Base-by-base conservation (phyloP, 371 early-diverging fungal species). In the Lichtheimia ramosa region DNA sequence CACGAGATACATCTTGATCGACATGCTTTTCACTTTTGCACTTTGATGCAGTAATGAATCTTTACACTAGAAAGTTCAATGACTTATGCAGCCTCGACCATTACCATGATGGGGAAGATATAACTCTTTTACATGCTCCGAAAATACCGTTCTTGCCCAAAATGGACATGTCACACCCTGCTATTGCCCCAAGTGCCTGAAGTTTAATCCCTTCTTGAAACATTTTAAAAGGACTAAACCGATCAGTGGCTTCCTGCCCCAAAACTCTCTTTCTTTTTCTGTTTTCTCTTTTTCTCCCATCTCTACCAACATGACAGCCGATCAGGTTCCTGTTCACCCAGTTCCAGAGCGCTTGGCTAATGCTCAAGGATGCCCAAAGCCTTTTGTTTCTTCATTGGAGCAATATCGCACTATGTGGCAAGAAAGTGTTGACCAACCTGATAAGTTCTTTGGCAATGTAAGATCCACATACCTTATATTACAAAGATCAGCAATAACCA, bases 341-440 rank as follows among this genome's bases (percentile, higher is more conserved):
- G 83, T 88, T 27, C 86, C 88, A 15, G 68, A 67, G 21, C 80
- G 88, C 49, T 79, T 86, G 10, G 59, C 86, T 43, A 73, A 83
- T 60, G 18, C 74, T 5, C 21, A 54, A 14, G 63, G 70, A 62
- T 77, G 71, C 49, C 86, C 85, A 15, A 82, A 75, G 66, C 92
- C 94, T 43, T 88, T 89, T 71, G 72, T 94, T 55, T 68, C 72
- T 42, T 88, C 90, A 27, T 63, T 93, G 67, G 92, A 89, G 41
- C 77, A 90, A 69, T 97, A 97, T 77, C 65, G 83, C 57, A 58
- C 81, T 34, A 75, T 93, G 83, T 88, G 93, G 78, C 80, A 85
- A 43, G 83, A 93, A 70, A 89, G 89, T 66, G 79, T 96, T 55
- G 78, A 85, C 34, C 62, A 94, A 40, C 95, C 96, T 5, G 57